Base-by-base conservation (phyloP, 2,329 filamentous ascomycete genomes). In the Cladosporium sp. region DNA sequence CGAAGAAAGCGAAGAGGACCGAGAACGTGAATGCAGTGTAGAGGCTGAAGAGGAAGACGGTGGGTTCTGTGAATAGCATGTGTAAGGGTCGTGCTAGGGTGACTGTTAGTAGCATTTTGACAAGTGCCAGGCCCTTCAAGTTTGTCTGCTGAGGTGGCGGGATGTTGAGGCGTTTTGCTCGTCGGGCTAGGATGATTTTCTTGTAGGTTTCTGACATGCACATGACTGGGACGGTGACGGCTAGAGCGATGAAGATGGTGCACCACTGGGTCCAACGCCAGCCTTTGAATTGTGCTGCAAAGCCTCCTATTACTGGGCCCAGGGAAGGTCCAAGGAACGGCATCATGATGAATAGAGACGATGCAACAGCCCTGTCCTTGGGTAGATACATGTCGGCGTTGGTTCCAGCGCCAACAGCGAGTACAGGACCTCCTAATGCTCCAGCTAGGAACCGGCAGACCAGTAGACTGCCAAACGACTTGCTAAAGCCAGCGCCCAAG, bases 401-500 rank as follows among this genome's bases (percentile, higher is more conserved):
- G 2, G 72, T 77, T 0, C 76, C 77, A 5, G 71, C 72, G 3
- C 75, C 76, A 2, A 78, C 73, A 2, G 76, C 75, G 1, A 79
- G 66, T 1, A 73, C 71, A 1, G 71, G 69, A 9, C 64, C 63
- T 12, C 66, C 68, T 38, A 70, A 65, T 30, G 71, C 64, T 0
- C 73, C 73, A 17, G 73, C 70, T 20, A 73, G 65, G 58, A 74
- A 90, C 14, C 89, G 84, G 67, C 84, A 86, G 59, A 92, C 81
- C 22, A 89, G 76, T 19, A 93, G 76, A 0, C 87, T 86, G 67
- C 87, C 85, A 47, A 92, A 79, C 61, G 87, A 87, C 66, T 89
- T 86, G 60, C 73, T 71, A 25, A 78, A 72, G 0, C 76, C 76
- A 9, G 74, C 68, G 1, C 76, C 76, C 0, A 78, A 60, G 0